Conservation (phyloP, 495 filamentous ascomycete genomes). For the Alectoria sarmentosa region DNA sequence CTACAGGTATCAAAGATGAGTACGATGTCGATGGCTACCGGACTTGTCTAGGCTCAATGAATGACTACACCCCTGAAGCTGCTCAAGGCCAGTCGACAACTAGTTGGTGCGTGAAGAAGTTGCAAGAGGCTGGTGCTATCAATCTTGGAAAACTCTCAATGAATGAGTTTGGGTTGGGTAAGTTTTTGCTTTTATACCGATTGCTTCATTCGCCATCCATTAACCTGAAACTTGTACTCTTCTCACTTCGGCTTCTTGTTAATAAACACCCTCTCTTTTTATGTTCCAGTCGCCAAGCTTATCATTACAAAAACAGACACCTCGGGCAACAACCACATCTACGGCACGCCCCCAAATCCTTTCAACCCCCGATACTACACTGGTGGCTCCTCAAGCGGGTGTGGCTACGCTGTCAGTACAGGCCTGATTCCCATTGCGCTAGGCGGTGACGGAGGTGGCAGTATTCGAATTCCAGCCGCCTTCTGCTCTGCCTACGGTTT, state of each 20-base stretch:
- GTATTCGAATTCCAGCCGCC: slow-evolving; percentile 69
- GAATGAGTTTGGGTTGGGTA: slow-evolving; percentile 79
- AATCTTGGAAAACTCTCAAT: slow-evolving; percentile 81
- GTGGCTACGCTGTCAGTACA: slow-evolving; percentile 65
- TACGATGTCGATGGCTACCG: slow-evolving; percentile 66
- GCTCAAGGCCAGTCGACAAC: slow-evolving; percentile 37
- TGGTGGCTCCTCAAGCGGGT: slow-evolving; percentile 85
- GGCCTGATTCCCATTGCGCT: slow-evolving; percentile 76
- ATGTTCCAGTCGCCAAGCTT: neutral
- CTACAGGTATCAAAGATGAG: slow-evolving; percentile 82
- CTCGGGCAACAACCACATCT: slow-evolving; percentile 72
- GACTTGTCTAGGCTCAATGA: slow-evolving; percentile 52
- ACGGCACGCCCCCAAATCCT: slow-evolving; percentile 78
- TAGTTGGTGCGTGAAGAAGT: slow-evolving; percentile 66
- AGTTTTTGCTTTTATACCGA: slow-evolving; percentile 17
- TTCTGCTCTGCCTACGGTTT: slow-evolving; percentile 88
- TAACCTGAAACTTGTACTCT: neutral
- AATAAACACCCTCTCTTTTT: neutral
- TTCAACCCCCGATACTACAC: slow-evolving; percentile 73
- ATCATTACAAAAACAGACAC: slow-evolving; percentile 44
- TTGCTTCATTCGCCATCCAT: neutral
- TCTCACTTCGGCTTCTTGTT: neutral
- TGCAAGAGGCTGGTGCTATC: slow-evolving; percentile 71
- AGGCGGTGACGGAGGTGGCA: slow-evolving; percentile 82
- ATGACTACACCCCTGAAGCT: slow-evolving; percentile 44